These are phyloP conservation scores for Saturnispora gosingensis DNA, from an alignment of 805 yeast genomes.

Conservation along the genomic window DNA sequence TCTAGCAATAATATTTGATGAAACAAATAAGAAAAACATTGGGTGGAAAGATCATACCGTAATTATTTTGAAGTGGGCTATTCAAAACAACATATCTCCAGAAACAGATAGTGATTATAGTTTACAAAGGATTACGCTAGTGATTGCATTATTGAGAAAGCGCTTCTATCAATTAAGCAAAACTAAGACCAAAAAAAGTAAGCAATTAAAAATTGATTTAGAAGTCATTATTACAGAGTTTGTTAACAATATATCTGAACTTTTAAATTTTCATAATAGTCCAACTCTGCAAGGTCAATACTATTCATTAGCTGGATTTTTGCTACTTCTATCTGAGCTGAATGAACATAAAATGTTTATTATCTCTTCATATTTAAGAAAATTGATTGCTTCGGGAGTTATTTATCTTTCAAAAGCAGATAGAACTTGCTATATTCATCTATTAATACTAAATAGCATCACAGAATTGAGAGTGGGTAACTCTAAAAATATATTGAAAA, in stretches of 20 bases:
- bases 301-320: conserved; percentile 25
- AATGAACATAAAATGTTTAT: conserved; percentile 39
- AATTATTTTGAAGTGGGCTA: conserved; percentile 25
- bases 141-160: conserved; percentile 20
- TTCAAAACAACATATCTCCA: conserved; percentile 14
- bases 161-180: conserved; percentile 17
- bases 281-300: conserved; percentile 7
- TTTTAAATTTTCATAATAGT: conserved; percentile 17
- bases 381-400: conserved; percentile 78
- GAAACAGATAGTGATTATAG: conserved; percentile 13
- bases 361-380: conserved; percentile 62
- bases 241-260: conserved; percentile 24
- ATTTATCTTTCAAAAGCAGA: conserved; percentile 50
- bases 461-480: conserved; percentile 41
- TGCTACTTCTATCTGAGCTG: conserved; percentile 44
- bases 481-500: conserved; percentile 23
- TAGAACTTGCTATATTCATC: conserved; percentile 43
- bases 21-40: conserved; percentile 9
- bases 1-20: conserved; percentile 19
- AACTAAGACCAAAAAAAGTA: conserved; percentile 18
- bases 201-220: conserved; percentile 23
- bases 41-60: conserved; percentile 22
- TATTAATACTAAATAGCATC: conserved; percentile 47
- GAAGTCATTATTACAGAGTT: conserved; percentile 27
- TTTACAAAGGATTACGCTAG: conserved; percentile 17